phyloP scores from a whole-genome alignment of 352 stramenopile genomes.

The Phytophthora rubi region DNA sequence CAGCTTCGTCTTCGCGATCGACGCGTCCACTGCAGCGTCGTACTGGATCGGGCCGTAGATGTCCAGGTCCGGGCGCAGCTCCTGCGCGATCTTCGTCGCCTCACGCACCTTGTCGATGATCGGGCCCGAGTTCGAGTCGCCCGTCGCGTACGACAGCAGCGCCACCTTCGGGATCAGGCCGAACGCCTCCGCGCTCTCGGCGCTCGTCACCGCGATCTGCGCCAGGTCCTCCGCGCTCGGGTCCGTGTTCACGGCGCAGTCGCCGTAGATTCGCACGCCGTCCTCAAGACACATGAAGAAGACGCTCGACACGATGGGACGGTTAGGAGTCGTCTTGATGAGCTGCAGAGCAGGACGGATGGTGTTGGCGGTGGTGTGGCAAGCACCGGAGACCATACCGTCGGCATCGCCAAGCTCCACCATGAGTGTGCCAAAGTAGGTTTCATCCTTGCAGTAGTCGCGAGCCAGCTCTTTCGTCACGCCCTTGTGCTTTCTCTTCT shows the following conservation, averaged over 20 bases:
- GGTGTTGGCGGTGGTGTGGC: slow-evolving; percentile 89
- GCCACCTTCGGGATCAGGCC: slow-evolving; percentile 83
- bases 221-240: slow-evolving; percentile 77
- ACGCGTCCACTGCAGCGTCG: slow-evolving; percentile 78
- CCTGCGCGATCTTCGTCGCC: slow-evolving; percentile 72
- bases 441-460: slow-evolving; percentile 71
- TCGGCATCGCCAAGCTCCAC: slow-evolving; percentile 80
- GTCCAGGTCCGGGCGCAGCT: slow-evolving; percentile 70
- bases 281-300: slow-evolving; percentile 91
- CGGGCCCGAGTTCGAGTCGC: slow-evolving; percentile 77
- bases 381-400: slow-evolving; percentile 87
- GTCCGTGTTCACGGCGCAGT: slow-evolving; percentile 88
- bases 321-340: slow-evolving; percentile 80
- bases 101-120: slow-evolving; percentile 90
- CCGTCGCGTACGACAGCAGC: slow-evolving; percentile 86
- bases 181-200: slow-evolving; percentile 79
- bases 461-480: slow-evolving; percentile 60
- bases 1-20: slow-evolving; percentile 85
- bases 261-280: slow-evolving; percentile 83
- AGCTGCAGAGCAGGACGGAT: slow-evolving; percentile 88
- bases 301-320: slow-evolving; percentile 79
- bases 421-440: slow-evolving; percentile 90
- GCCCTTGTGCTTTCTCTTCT: slow-evolving; percentile 88
- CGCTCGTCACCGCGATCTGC: slow-evolving; percentile 80
- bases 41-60: slow-evolving; percentile 91